These are phyloP conservation scores for Metahyphopichia silvanorum DNA, from an alignment of 805 yeast genomes.

Conservation along the genomic window DNA sequence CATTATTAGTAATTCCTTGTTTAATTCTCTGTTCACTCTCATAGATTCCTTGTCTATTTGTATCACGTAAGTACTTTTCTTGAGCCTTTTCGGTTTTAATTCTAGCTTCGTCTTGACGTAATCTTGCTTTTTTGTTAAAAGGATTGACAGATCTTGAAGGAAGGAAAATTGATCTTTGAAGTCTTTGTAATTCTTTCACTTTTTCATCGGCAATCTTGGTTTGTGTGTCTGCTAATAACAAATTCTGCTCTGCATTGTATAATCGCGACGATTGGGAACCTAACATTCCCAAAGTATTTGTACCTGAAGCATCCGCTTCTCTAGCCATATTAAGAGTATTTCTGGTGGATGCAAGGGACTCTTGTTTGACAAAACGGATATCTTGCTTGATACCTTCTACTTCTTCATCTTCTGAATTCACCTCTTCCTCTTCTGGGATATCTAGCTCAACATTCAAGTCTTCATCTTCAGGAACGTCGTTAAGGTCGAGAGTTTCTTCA, in stretches of 20 bases:
- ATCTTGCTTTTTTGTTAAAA: constrained; percentile 75
- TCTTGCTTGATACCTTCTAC: constrained; percentile 83
- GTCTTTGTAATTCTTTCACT: constrained; percentile 72
- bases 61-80: constrained; percentile 61
- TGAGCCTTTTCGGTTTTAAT: constrained; percentile 59
- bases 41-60: constrained; percentile 55
- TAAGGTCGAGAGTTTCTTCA: constrained; percentile 28
- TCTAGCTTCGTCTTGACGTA: constrained; percentile 68
- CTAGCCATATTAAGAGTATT: constrained; percentile 64
- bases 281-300: constrained; percentile 82
- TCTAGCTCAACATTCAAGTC: constrained; percentile 39
- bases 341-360: constrained; percentile 80
- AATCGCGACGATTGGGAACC: constrained; percentile 92
- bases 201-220: constrained; percentile 79
- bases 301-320: constrained; percentile 44
- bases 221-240: constrained; percentile 77
- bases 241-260: constrained; percentile 72
- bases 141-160: constrained; percentile 75
- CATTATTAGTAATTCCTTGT: constrained; percentile 49
- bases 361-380: constrained; percentile 79
- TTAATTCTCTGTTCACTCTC: constrained; percentile 68
- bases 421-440: constrained; percentile 36
- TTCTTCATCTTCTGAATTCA: constrained; percentile 75
- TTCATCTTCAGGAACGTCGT: constrained; percentile 24
- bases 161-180: constrained; percentile 78